Evolutionary conservation across 202 grass and related monocot species (phyloP), one percentile per base, ranked within the genome.

Genomic region (Panicum virgatum): DNA sequence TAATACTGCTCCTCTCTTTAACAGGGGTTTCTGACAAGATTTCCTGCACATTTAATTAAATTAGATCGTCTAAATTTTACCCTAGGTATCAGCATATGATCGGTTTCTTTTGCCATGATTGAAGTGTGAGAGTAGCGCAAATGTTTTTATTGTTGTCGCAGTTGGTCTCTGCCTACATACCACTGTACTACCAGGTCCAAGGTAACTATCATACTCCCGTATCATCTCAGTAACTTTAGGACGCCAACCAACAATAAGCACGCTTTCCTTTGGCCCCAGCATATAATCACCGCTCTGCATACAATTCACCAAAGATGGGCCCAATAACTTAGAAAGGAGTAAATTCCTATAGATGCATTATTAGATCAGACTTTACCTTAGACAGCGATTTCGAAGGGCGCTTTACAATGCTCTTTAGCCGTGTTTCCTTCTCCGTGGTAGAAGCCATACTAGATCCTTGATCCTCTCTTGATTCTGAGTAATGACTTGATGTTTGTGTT

Each of bases 151-250:
- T 68, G 15, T 57, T 65, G 14, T 63, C 62, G 57, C 12, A 58
- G 54, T 58, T 10, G 23, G 25, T 29, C 4, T 80, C 29, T 53
- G 69, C 58, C 47, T 75, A 86, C 88, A 32, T 86, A 98, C 96
- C 92, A 98, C 22, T 74, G 78, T 77, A 88, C 96, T 98, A 81
- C 92, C 96, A 85, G 96, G 92, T 72, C 96, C 96, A 88, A 98
- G 92, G 76, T 98, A 98, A 66, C 66, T 86, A 84, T 98, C 92
- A 75, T 98, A 98, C 84, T 98, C 96, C 82, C 59, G 84, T 80
- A 98, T 93, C 96, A 98, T 98, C 71, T 98, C 92, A 12, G 78
- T 82, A 90, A 98, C 81, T 90, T 93, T 98, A 77, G 92, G 89
- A 52, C 84, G 86, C 96, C 96, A 98, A 66, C 92, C 96, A 84